Percentiles rank a stretch among this genome's conserved stretches.
phyloP scores from a whole-genome alignment of 2,329 filamentous ascomycete genomes.

The Thermothelomyces thermophilus region DNA sequence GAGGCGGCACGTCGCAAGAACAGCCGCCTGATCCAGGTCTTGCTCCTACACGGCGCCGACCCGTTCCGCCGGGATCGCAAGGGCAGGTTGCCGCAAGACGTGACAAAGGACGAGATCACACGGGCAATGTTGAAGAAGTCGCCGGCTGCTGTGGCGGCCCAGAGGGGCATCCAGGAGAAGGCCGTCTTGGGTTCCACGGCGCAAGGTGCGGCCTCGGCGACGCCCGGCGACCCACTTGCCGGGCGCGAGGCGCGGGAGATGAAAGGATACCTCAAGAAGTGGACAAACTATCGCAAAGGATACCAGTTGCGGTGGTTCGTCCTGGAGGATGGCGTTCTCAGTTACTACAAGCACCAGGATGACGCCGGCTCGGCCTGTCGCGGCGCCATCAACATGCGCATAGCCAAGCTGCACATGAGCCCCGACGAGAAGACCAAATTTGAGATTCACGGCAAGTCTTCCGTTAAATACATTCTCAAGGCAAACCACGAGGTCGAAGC shows the following conservation, averaged over 20 bases:
- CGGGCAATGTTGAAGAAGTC: slow-evolving; percentile 87
- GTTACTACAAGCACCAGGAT: slow-evolving; percentile 99
- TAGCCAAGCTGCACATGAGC: slow-evolving; percentile 91
- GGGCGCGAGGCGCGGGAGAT: slow-evolving; percentile 90
- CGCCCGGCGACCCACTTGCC: slow-evolving; percentile 55
- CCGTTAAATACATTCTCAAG: slow-evolving; percentile 95
- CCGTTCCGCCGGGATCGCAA: slow-evolving; percentile 92
- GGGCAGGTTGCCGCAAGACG: slow-evolving; percentile 90
- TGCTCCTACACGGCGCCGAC: slow-evolving; percentile 90
- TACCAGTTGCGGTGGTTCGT: slow-evolving; percentile 98
- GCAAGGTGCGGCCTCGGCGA: slow-evolving; percentile 46
- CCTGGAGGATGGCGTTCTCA: slow-evolving; percentile 90
- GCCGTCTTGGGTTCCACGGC: slow-evolving; percentile 77
- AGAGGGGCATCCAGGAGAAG: slow-evolving; percentile 94
- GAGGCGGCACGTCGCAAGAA: slow-evolving; percentile 88
- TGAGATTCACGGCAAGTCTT: slow-evolving; percentile 96
- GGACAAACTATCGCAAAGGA: slow-evolving; percentile 97
- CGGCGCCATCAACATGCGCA: slow-evolving; percentile 97
- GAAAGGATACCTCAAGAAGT: slow-evolving; percentile 98
- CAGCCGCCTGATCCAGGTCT: slow-evolving; percentile 76
- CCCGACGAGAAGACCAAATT: slow-evolving; percentile 96
- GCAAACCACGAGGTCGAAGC: slow-evolving; percentile 97
- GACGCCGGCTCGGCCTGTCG: slow-evolving; percentile 93
- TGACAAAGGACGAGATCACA: slow-evolving; percentile 90
- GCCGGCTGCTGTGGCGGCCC: slow-evolving; percentile 86